Base-by-base conservation (phyloP, 371 early-diverging fungal genomes). In the Apophysomyces variabilis region DNA sequence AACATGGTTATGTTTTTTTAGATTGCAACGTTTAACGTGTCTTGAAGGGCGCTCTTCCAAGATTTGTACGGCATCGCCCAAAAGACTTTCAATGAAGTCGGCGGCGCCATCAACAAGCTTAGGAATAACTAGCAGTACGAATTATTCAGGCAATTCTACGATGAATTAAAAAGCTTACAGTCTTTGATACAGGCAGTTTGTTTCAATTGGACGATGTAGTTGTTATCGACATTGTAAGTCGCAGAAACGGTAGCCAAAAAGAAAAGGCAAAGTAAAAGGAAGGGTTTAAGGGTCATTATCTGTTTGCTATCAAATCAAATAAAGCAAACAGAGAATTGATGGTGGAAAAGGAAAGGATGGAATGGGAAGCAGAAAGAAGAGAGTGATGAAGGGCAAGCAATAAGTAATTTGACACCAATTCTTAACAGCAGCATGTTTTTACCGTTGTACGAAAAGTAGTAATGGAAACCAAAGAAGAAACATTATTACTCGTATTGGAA, bases 151-250 rank as follows among this genome's bases (percentile, higher is more conserved):
- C 8, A n/a, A 41, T 1, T 14, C 5, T 64, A 21, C 56, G 13
- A 26, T 26, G 6, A 57, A 32, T 39, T 13, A 12, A 61, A 38
- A 38, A 36, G 39, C 68, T 50, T 74, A 77, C 77, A 77, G 21
- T 69, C 66, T 50, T 77, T 72, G 58, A 77, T 67, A 54, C 69
- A 66, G 36, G 68, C 64, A 3, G 61, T 57, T 14, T 64, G 58
- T 21, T 64, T 72, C 41, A 77, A 56, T 64, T 74, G 77, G 26
- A 77, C 64, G 41, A 77, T 77, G 58, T 70, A 77, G 37, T 77
- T 77, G 35, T 74, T 70, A 38, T 70, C 70, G 38, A 69, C 73
- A 21, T 66, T 60, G 13, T 18, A 50, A 4, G 54, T 50, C 7
- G 54, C 54, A 16, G 21, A 50, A 21, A 50, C 54, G 11, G 9